Conservation (phyloP, 179 eudicot genomes). For the Carnegiea gigantea region DNA sequence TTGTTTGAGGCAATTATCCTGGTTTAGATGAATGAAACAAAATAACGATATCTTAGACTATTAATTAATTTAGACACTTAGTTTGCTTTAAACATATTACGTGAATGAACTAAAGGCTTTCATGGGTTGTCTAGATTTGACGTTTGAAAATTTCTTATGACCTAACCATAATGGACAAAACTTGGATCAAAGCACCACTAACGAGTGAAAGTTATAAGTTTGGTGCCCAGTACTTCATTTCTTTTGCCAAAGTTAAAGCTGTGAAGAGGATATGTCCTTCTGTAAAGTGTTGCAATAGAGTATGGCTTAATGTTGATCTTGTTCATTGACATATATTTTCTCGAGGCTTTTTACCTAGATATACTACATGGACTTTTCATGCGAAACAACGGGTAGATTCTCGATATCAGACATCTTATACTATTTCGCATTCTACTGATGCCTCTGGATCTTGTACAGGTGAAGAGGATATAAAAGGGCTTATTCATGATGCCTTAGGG, state of each 20-base stretch:
- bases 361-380: no score
- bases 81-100: neutral
- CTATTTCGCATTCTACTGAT: no score
- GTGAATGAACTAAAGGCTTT: neutral
- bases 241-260: neutral
- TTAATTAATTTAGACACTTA: neutral
- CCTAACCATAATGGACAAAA: neutral
- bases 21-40: no score
- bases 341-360: no score
- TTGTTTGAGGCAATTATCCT: no score
- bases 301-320: neutral
- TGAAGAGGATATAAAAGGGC: no score
- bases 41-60: no score
- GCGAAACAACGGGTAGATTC: no score
- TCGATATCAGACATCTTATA: no score
- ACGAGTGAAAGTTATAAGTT: neutral
- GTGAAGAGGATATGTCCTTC: neutral
- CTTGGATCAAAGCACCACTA: neutral
- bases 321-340: neutral
- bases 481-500: no score
- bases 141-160: neutral
- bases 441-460: no score
- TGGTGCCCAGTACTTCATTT: no score
- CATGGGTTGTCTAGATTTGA: neutral
- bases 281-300: neutral